phyloP scores from a whole-genome alignment of 208 protist genomes.

The Porcisia hertigi region DNA sequence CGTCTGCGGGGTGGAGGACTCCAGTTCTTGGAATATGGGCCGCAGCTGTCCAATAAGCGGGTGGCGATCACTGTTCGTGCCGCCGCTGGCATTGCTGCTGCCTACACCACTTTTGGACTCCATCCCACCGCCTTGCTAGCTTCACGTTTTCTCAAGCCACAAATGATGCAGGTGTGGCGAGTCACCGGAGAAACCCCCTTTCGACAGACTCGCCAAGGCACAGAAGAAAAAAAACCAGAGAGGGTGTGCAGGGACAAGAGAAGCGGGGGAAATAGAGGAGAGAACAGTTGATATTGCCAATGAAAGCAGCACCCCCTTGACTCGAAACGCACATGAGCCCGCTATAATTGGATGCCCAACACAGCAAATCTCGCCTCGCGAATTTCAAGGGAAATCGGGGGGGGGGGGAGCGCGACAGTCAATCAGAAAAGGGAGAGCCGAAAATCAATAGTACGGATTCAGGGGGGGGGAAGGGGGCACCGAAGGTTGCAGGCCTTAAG shows the following conservation, averaged over 20 bases:
- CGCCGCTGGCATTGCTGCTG: conserved; percentile 13
- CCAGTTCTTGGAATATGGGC: conserved; percentile 81
- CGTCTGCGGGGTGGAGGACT: conserved; percentile 35
- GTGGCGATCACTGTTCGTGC: conserved; percentile 38
- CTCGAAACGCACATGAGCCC: not conserved
- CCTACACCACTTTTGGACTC: conserved; percentile 18
- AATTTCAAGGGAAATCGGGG: not conserved
- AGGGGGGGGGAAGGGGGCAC: not conserved
- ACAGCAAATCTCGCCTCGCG: not conserved
- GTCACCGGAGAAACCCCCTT: not conserved
- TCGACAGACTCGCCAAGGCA: not conserved
- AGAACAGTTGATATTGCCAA: not conserved
- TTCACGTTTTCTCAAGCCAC: not conserved
- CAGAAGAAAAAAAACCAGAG: not conserved
- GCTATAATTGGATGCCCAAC: not conserved
- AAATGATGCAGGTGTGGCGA: not conserved
- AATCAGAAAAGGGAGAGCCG: not conserved
- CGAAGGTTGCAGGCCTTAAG: not conserved
- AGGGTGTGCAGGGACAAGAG: not conserved
- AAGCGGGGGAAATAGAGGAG: not conserved
- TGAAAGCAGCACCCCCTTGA: not conserved
- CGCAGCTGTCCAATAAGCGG: conserved; percentile 85
- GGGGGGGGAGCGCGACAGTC: not conserved
- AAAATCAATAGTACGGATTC: not conserved
- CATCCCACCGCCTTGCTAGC: conserved; percentile 5